Evolutionary conservation across 2,329 filamentous ascomycete species (phyloP).

Genomic region (Cladophialophora exuberans): DNA sequence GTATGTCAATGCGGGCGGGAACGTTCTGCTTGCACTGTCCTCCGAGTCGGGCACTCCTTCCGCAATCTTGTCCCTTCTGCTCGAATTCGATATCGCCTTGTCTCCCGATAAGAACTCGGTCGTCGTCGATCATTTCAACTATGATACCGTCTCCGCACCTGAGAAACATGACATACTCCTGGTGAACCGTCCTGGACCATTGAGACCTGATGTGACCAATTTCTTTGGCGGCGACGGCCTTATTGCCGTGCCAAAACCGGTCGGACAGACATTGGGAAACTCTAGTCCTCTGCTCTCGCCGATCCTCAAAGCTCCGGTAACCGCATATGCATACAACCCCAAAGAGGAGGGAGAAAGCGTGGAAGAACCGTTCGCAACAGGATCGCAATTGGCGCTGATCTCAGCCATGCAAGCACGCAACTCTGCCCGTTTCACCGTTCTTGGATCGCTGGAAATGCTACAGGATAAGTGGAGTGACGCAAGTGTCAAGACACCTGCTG

Average conservation of each 20-base stretch:
- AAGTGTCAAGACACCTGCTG: slow-evolving; percentile 64
- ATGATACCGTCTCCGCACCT: slow-evolving; percentile 73
- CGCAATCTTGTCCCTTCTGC: slow-evolving; percentile 75
- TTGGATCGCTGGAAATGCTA: slow-evolving; percentile 85
- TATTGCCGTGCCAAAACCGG: slow-evolving; percentile 78
- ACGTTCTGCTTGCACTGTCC: slow-evolving; percentile 84
- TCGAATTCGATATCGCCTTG: slow-evolving; percentile 87
- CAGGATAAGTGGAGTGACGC: slow-evolving; percentile 88
- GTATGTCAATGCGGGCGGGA: slow-evolving; percentile 89
- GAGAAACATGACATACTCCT: slow-evolving; percentile 90
- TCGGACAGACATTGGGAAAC: slow-evolving; percentile 80
- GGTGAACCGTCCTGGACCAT: slow-evolving; percentile 66
- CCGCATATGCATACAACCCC: slow-evolving; percentile 91
- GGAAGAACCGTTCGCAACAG: slow-evolving; percentile 84
- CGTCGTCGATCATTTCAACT: slow-evolving; percentile 95
- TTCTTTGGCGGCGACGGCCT: slow-evolving; percentile 73
- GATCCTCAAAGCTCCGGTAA: slow-evolving; percentile 78
- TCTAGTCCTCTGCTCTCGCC: slow-evolving; percentile 75
- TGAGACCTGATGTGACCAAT: slow-evolving; percentile 71
- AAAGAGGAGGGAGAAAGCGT: slow-evolving; percentile 73
- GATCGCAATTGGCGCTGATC: slow-evolving; percentile 81
- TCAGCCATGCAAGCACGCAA: slow-evolving; percentile 89
- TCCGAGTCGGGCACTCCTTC: slow-evolving; percentile 70
- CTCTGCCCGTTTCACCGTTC: slow-evolving; percentile 82
- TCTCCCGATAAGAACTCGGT: slow-evolving; percentile 81